phyloP scores from a whole-genome alignment of 2,329 filamentous ascomycete species.

The Eurotiales sp. region DNA sequence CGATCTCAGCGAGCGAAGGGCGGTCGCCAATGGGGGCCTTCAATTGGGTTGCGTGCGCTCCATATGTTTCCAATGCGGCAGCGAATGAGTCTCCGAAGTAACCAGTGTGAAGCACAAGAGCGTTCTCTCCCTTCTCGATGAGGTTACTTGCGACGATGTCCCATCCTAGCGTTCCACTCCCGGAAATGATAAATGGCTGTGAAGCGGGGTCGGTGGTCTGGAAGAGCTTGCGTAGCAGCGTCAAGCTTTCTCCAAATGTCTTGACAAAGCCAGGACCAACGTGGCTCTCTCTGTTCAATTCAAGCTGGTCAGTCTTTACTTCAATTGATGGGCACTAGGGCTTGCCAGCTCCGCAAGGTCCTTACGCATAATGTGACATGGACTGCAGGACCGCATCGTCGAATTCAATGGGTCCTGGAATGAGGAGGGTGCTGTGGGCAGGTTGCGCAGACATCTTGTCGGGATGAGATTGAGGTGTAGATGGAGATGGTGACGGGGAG shows the following conservation, averaged over 20 bases:
- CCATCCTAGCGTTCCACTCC: slow-evolving; percentile 94
- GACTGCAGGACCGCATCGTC: slow-evolving; percentile 93
- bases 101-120: slow-evolving; percentile 87
- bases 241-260: slow-evolving; percentile 83
- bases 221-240: slow-evolving; percentile 88
- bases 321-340: too few relatives aligned
- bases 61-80: slow-evolving; percentile 87
- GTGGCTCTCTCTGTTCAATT: slow-evolving; percentile 72
- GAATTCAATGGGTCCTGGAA: slow-evolving; percentile 96
- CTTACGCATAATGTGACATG: slow-evolving; percentile 78
- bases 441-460: slow-evolving; percentile 56
- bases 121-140: slow-evolving; percentile 82
- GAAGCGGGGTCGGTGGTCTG: slow-evolving; percentile 76
- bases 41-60: slow-evolving; percentile 82
- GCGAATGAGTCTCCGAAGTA: slow-evolving; percentile 97
- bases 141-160: slow-evolving; percentile 94
- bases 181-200: slow-evolving; percentile 90
- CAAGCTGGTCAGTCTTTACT: too few relatives aligned
- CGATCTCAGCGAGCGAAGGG: slow-evolving; percentile 81
- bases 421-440: slow-evolving; percentile 72
- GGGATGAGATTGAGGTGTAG: slow-evolving; percentile 18
- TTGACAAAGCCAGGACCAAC: slow-evolving; percentile 85
- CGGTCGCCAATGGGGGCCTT: slow-evolving; percentile 84
- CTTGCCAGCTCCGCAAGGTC: too few relatives aligned
- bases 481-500: slow-evolving; percentile 11